Percentiles rank a stretch among this genome's conserved stretches.
Conservation (phyloP, 179 eudicot genomes). For the Pouteria campechiana region DNA sequence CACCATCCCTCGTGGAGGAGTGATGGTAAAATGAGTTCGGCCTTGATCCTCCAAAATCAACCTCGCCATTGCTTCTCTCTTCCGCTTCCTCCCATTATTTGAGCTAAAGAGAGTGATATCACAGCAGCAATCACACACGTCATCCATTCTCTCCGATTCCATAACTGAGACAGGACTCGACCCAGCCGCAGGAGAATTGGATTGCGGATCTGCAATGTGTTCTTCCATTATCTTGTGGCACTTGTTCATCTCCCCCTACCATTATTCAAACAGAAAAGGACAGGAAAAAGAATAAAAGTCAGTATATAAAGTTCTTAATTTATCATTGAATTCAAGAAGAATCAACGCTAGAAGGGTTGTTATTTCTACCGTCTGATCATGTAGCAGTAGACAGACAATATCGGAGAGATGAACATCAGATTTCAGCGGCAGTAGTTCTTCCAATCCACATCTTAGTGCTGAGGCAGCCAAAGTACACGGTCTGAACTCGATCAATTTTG, state of each 20-base stretch:
- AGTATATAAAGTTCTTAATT: too few species aligned
- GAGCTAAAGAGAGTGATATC: constrained; percentile 2
- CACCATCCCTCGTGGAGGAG: too few species aligned
- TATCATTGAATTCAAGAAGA: background rate
- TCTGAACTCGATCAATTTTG: constrained; percentile 11
- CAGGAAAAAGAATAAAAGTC: background rate
- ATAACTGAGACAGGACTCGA: constrained; percentile 27
- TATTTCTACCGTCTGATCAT: constrained; percentile 19
- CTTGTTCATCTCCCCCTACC: constrained; percentile 15
- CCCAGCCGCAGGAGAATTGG: constrained; percentile 1
- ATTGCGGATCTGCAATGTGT: background rate
- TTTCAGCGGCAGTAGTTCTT: constrained; percentile 7
- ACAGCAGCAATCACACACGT: background rate
- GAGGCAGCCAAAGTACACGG: constrained; percentile 17
- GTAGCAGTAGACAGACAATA: constrained; percentile 12
- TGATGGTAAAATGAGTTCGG: too few species aligned
- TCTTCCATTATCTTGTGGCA: constrained; percentile 13
- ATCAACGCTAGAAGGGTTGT: background rate
- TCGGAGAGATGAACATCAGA: background rate
- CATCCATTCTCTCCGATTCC: constrained; percentile 1
- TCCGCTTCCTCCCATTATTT: too few species aligned
- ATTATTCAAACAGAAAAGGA: background rate
- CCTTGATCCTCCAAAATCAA: too few species aligned
- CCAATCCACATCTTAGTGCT: constrained; percentile 8
- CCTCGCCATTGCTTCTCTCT: too few species aligned